These are phyloP conservation scores for Wickerhamiella cacticola DNA, from an alignment of 805 yeast species.

Conservation along the genomic window DNA sequence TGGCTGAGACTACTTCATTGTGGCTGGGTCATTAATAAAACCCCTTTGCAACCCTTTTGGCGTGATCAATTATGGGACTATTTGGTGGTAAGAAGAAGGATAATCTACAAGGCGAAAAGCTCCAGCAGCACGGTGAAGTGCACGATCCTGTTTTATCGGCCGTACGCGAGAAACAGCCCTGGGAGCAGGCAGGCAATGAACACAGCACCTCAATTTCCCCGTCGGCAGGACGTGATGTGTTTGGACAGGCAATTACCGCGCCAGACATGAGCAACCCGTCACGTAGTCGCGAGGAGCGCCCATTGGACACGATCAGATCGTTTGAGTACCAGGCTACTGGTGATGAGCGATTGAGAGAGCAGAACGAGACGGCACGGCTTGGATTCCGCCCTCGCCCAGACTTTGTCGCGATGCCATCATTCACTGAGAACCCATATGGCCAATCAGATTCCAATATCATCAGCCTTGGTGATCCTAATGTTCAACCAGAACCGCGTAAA, in stretches of 20 bases:
- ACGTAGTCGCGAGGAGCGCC: slow-evolving; percentile 87
- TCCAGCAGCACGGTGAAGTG: slow-evolving; percentile 32
- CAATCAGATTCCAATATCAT: slow-evolving; percentile 29
- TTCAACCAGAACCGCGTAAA: slow-evolving; percentile 28
- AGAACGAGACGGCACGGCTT: slow-evolving; percentile 60
- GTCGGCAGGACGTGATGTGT: slow-evolving; percentile 60
- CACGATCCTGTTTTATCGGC: slow-evolving; percentile 91
- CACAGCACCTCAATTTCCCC: slow-evolving; percentile 32
- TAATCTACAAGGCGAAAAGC: neutral
- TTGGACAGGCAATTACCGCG: slow-evolving; percentile 65
- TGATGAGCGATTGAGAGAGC: slow-evolving; percentile 65
- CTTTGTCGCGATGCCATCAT: slow-evolving; percentile 44
- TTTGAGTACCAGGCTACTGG: slow-evolving; percentile 94
- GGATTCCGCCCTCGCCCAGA: slow-evolving; percentile 80
- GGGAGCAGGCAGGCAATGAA: slow-evolving; percentile 47
- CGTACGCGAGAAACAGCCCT: slow-evolving; percentile 92
- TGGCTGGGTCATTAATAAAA: neutral
- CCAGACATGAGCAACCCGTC: slow-evolving; percentile 92
- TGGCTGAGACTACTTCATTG: neutral
- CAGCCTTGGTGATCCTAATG: slow-evolving; percentile 33
- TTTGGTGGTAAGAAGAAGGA: slow-evolving; percentile 10
- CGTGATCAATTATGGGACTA: slow-evolving; percentile 1
- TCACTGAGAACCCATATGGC: slow-evolving; percentile 31
- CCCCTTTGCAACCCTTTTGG: neutral
- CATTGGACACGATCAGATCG: slow-evolving; percentile 85